Evolutionary conservation across 352 stramenopile species (phyloP).

Genomic region (Phytophthora sojae): DNA sequence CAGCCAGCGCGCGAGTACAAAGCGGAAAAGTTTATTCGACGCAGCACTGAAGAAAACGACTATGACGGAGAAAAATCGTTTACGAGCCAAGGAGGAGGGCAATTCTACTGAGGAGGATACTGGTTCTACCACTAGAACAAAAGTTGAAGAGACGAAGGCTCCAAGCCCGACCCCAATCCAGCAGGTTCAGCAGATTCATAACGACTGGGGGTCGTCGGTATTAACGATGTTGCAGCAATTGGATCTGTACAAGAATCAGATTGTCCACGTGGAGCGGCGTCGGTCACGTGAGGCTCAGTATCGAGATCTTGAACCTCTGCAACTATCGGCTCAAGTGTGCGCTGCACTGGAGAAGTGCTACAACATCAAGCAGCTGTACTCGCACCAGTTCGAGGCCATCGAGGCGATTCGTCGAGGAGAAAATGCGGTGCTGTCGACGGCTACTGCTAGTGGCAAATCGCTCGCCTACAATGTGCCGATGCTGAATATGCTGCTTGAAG

Average conservation of each 20-base stretch:
- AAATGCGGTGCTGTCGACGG: slow-evolving; percentile 96
- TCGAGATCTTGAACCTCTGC: slow-evolving; percentile 42
- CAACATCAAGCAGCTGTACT: slow-evolving; percentile 85
- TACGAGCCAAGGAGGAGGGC: neutral
- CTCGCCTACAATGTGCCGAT: slow-evolving; percentile 97
- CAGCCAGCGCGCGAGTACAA: slow-evolving; percentile 62
- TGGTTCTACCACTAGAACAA: neutral
- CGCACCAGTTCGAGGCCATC: slow-evolving; percentile 93
- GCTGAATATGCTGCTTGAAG: slow-evolving; percentile 72
- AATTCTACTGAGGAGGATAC: neutral
- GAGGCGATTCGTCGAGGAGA: slow-evolving; percentile 80
- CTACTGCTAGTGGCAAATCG: slow-evolving; percentile 97
- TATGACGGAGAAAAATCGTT: slow-evolving; percentile 3
- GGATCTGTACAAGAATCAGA: slow-evolving; percentile 76
- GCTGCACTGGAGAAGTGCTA: slow-evolving; percentile 54
- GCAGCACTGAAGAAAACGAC: slow-evolving; percentile 41
- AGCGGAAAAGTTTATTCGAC: slow-evolving; percentile 66
- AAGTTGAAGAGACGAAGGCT: slow-evolving; percentile 2
- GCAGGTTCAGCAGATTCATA: neutral
- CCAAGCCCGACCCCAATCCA: slow-evolving; percentile 7
- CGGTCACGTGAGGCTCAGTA: slow-evolving; percentile 52
- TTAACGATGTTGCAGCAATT: slow-evolving; percentile 59
- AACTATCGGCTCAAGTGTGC: slow-evolving; percentile 47
- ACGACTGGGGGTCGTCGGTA: slow-evolving; percentile 43
- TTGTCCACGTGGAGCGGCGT: slow-evolving; percentile 82